A percentile compares a stretch with the other conserved stretches of the same genome.
Evolutionary conservation across 805 yeast genomes (phyloP).

Genomic region (Spathaspora sp.): DNA sequence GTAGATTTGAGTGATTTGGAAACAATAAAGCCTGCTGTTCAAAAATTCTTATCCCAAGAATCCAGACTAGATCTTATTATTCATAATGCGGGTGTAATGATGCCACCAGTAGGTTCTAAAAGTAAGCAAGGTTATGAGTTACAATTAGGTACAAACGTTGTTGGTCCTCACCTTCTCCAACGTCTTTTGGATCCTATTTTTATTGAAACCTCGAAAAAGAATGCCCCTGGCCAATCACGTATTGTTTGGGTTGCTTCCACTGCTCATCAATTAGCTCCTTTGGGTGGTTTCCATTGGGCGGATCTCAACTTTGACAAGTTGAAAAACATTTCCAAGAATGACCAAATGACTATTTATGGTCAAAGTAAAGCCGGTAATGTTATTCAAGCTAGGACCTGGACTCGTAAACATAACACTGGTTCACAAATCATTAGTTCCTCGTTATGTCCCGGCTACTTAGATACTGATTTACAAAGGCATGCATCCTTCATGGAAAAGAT

Average conservation of each 20-base stretch:
- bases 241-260: conserved; percentile 45
- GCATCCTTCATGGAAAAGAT: not conserved
- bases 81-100: conserved; percentile 25
- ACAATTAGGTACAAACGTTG: conserved; percentile 29
- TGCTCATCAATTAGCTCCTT: conserved; percentile 26
- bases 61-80: conserved; percentile 18
- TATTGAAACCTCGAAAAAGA: conserved; percentile 21
- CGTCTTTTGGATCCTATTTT: conserved; percentile 9
- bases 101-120: conserved; percentile 17
- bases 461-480: conserved; percentile 29
- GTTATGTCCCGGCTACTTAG: conserved; percentile 39
- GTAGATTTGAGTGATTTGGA: conserved; percentile 38
- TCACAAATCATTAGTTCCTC: conserved; percentile 27
- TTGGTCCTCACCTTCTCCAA: conserved; percentile 9
- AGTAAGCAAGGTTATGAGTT: conserved; percentile 35
- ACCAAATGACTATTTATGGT: conserved; percentile 23
- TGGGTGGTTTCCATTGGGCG: conserved; percentile 30
- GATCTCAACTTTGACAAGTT: conserved; percentile 23
- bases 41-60: conserved; percentile 13
- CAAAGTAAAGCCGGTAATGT: conserved; percentile 43
- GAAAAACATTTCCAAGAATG: conserved; percentile 1
- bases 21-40: conserved; percentile 36
- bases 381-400: conserved; percentile 34
- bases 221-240: conserved; percentile 16
- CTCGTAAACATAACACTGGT: conserved; percentile 19